Conservation (phyloP, 129 eudicot species). For the Deinandra increscens region DNA sequence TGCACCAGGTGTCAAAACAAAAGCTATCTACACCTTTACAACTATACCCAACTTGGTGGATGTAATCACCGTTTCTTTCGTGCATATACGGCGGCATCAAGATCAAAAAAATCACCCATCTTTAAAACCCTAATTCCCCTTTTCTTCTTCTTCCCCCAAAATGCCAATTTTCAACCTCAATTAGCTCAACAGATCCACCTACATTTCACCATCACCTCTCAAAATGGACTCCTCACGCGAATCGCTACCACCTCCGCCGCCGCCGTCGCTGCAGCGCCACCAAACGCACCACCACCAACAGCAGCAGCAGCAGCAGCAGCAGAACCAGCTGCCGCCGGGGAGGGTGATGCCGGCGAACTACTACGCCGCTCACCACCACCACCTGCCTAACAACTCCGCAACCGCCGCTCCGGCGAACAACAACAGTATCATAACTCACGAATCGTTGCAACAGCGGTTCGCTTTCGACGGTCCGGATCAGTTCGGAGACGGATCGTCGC, state of each 20-base stretch:
- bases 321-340: constrained; percentile 29
- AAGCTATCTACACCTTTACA: constrained; percentile 25
- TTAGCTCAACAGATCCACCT: constrained; percentile 16
- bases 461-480: constrained; percentile 48
- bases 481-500: constrained; percentile 46
- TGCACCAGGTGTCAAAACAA: constrained; percentile 43
- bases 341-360: constrained; percentile 37
- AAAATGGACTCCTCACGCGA: constrained; percentile 59
- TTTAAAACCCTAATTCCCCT: constrained; percentile 20
- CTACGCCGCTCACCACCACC: constrained; percentile 30
- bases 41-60: constrained; percentile 31
- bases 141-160: not conserved
- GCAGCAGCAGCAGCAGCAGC: constrained; percentile 27
- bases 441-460: constrained; percentile 38
- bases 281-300: constrained; percentile 7
- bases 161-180: not conserved
- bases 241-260: constrained; percentile 33
- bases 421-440: constrained; percentile 15
- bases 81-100: constrained; percentile 11
- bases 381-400: constrained; percentile 32
- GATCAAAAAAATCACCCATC: constrained; percentile 10
- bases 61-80: constrained; percentile 16
- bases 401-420: constrained; percentile 23
- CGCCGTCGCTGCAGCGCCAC: constrained; percentile 37
- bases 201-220: constrained; percentile 23